These are phyloP conservation scores for Venturiaceae sp. DNA, from an alignment of 2,329 filamentous ascomycete genomes.

Conservation along the genomic window DNA sequence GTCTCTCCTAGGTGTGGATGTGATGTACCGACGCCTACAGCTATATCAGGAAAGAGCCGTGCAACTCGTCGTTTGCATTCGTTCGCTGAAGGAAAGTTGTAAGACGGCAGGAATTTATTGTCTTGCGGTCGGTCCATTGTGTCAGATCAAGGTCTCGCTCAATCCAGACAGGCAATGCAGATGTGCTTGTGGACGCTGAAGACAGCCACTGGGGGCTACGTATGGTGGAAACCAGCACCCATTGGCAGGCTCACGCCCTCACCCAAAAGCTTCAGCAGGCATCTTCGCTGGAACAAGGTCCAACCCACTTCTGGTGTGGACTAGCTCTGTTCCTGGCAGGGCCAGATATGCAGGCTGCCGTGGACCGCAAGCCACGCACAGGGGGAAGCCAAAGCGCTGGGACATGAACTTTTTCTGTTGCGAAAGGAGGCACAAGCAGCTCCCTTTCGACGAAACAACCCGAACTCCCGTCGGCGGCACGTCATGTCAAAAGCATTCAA, in stretches of 20 bases:
- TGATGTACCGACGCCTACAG: neutral
- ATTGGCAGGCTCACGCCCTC: neutral
- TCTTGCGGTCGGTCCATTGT: neutral
- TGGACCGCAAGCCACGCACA: neutral
- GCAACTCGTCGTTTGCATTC: slow-evolving; percentile 1
- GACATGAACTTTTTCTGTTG: neutral
- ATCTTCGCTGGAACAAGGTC: neutral
- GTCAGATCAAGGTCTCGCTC: no score
- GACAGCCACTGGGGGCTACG: neutral
- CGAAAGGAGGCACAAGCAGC: neutral
- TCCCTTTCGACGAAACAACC: slow-evolving; percentile 2
- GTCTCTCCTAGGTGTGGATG: neutral
- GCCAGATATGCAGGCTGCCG: slow-evolving; percentile 4
- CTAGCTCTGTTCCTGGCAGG: slow-evolving; percentile 1
- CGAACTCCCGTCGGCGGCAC: slow-evolving; percentile 4
- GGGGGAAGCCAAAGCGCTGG: neutral
- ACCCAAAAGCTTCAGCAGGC: neutral
- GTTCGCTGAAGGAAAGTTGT: no score
- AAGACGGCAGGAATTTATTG: neutral
- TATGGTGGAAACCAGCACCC: no score
- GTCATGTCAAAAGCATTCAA: slow-evolving; percentile 9
- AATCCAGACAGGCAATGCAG: neutral
- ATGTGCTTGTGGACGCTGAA: neutral
- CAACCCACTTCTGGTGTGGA: neutral
- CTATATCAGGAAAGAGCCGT: slow-evolving; percentile 1